Evolutionary conservation across 805 yeast species (phyloP).

Genomic region (Lachancea fermentati): DNA sequence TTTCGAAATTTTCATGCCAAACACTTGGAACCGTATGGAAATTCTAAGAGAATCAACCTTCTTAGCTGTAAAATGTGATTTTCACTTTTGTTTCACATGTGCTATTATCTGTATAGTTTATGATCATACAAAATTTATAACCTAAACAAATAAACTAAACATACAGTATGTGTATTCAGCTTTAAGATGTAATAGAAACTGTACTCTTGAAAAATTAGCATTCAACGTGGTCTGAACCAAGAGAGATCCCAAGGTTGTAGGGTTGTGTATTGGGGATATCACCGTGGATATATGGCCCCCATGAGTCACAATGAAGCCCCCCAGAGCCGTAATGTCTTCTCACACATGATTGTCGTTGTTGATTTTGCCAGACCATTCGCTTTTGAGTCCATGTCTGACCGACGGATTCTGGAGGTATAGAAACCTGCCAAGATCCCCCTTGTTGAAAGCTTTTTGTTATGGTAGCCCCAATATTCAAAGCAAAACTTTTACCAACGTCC

Average conservation of each 20-base stretch:
- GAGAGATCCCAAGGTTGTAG: slow-evolving; percentile 1
- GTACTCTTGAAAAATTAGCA: too few relatives aligned
- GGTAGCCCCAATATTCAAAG: slow-evolving; percentile 3
- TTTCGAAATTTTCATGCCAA: too few relatives aligned
- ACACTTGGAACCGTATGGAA: too few relatives aligned
- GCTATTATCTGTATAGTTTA: too few relatives aligned
- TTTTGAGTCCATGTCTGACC: slow-evolving; percentile 5
- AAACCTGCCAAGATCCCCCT: slow-evolving; percentile 2
- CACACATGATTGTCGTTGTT: slow-evolving; percentile 2
- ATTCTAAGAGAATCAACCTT: too few relatives aligned
- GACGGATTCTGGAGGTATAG: slow-evolving; percentile 2
- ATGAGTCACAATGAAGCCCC: slow-evolving; percentile 2
- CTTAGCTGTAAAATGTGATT: too few relatives aligned
- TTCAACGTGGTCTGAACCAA: neutral
- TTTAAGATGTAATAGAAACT: too few relatives aligned
- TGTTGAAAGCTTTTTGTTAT: neutral
- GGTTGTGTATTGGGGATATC: slow-evolving; percentile 1
- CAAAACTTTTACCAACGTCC: slow-evolving; percentile 4
- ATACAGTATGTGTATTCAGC: too few relatives aligned
- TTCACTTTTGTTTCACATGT: too few relatives aligned
- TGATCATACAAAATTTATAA: too few relatives aligned
- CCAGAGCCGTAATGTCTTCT: slow-evolving; percentile 3
- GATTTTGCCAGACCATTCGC: slow-evolving; percentile 3
- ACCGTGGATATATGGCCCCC: slow-evolving; percentile 3
- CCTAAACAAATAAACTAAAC: too few relatives aligned